Conservation (phyloP, 1,139 yeast species). For the Candida sanyaensis region DNA sequence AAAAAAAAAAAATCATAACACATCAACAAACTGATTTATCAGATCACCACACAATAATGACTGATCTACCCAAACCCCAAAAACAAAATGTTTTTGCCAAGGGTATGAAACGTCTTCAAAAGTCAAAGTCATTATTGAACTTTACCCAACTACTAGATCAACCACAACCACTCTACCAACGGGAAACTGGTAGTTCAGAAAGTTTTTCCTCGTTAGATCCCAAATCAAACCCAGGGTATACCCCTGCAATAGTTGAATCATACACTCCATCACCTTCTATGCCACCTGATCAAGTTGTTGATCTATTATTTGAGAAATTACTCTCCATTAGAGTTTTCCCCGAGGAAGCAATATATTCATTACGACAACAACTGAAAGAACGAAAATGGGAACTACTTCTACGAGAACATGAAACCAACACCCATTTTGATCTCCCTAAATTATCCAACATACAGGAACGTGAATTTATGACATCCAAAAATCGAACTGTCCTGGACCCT, state of each 20-base stretch:
- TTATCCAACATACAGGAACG: slow-evolving; percentile 11
- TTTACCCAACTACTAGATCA: slow-evolving; percentile 14
- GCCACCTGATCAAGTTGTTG: slow-evolving; percentile 40
- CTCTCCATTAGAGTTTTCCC: slow-evolving; percentile 42
- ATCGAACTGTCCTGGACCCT: too few species aligned
- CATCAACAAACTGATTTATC: too few species aligned
- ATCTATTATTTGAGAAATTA: slow-evolving; percentile 39
- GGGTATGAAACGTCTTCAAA: slow-evolving; percentile 23
- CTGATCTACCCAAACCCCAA: not conserved
- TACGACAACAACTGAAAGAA: slow-evolving; percentile 33
- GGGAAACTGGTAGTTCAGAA: slow-evolving; percentile 15
- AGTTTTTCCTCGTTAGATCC: slow-evolving; percentile 36
- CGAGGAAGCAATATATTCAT: slow-evolving; percentile 31
- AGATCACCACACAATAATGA: not conserved
- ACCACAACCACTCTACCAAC: not conserved
- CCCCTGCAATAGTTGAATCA: too few species aligned
- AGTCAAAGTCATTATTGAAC: slow-evolving; percentile 23
- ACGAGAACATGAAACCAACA: slow-evolving; percentile 42
- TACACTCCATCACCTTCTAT: slow-evolving; percentile 26
- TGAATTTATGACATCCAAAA: not conserved
- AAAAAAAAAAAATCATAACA: too few species aligned
- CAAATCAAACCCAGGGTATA: slow-evolving; percentile 11
- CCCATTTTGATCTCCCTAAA: slow-evolving; percentile 34
- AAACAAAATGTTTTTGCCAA: slow-evolving; percentile 20
- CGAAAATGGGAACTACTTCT: slow-evolving; percentile 51